Evolutionary conservation across 2,329 filamentous ascomycete species (phyloP).

Genomic region (Neofusicoccum kwambonambiense): DNA sequence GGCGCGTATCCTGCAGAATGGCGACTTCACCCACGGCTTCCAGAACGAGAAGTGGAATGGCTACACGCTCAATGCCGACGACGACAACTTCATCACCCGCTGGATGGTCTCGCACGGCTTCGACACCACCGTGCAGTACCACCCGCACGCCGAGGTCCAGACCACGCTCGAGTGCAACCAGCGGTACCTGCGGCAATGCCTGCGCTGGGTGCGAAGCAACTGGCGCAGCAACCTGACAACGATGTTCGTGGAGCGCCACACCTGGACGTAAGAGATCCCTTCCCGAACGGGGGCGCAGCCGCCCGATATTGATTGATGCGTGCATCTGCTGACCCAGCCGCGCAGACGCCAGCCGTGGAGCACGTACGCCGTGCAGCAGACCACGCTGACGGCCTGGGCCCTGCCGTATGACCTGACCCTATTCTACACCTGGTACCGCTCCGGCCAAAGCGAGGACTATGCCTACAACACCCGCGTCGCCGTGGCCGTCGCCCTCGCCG

Average conservation of each 20-base stretch:
- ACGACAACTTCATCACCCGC: constrained; percentile 96
- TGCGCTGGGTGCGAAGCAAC: constrained; percentile 94
- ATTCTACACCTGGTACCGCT: constrained; percentile 45
- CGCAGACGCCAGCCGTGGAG: constrained; percentile 85
- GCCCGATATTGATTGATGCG: background rate
- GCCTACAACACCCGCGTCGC: background rate
- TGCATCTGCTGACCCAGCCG: constrained; percentile 14
- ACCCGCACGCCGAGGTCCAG: constrained; percentile 75
- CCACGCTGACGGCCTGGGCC: constrained; percentile 87
- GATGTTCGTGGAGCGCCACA: constrained; percentile 76
- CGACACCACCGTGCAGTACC: constrained; percentile 95
- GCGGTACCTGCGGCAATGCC: constrained; percentile 90
- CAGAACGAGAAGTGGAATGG: constrained; percentile 82
- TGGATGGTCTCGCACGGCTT: constrained; percentile 91
- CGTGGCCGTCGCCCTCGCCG: constrained; percentile 33
- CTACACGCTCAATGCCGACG: constrained; percentile 90
- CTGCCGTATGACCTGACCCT: constrained; percentile 74
- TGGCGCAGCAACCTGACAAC: constrained; percentile 97
- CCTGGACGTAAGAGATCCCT: constrained; percentile 72
- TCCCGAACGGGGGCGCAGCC: constrained; percentile 2
- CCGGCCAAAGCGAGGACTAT: constrained; percentile 8
- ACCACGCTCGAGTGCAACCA: constrained; percentile 87
- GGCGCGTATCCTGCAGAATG: constrained; percentile 80
- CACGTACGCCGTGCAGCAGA: constrained; percentile 87
- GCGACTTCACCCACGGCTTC: constrained; percentile 83